Evolutionary conservation across 768 basidiomycete genomes (phyloP).

Genomic region (Agrocybe praecox): DNA sequence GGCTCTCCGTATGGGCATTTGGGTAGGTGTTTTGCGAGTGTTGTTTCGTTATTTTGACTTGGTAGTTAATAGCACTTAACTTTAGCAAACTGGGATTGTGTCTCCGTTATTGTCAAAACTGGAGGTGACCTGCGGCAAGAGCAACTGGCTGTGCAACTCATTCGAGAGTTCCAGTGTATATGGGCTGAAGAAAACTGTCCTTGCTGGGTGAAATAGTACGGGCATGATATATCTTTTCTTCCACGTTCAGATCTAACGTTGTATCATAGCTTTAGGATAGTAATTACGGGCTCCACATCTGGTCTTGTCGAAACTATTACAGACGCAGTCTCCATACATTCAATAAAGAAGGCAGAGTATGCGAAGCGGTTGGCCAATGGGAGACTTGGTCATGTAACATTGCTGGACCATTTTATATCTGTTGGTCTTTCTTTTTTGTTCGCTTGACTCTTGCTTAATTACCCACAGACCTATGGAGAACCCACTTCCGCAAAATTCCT

Average conservation of each 20-base stretch:
- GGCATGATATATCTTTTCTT: neutral
- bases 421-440: constrained; percentile 42
- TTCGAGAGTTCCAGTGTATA: constrained; percentile 89
- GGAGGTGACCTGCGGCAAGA: constrained; percentile 97
- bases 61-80: neutral
- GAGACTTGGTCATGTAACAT: constrained; percentile 81
- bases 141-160: constrained; percentile 94
- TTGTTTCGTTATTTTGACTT: neutral
- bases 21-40: constrained; percentile 44
- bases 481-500: constrained; percentile 84
- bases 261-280: constrained; percentile 82
- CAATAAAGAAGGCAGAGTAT: constrained; percentile 99
- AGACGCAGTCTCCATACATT: constrained; percentile 97
- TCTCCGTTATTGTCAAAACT: constrained; percentile 98
- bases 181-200: constrained; percentile 93
- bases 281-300: constrained; percentile 92
- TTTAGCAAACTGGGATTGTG: constrained; percentile 82
- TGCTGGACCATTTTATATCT: constrained; percentile 90
- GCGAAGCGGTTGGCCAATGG: constrained; percentile 84
- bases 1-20: constrained; percentile 96
- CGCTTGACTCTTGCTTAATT: neutral
- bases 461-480: constrained; percentile 81
- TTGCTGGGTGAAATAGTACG: constrained; percentile 94
- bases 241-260: neutral
- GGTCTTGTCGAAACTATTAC: constrained; percentile 98